These are phyloP conservation scores for Skeletonema tropicum DNA, from an alignment of 108 stramenopile species.

Conservation along the genomic window DNA sequence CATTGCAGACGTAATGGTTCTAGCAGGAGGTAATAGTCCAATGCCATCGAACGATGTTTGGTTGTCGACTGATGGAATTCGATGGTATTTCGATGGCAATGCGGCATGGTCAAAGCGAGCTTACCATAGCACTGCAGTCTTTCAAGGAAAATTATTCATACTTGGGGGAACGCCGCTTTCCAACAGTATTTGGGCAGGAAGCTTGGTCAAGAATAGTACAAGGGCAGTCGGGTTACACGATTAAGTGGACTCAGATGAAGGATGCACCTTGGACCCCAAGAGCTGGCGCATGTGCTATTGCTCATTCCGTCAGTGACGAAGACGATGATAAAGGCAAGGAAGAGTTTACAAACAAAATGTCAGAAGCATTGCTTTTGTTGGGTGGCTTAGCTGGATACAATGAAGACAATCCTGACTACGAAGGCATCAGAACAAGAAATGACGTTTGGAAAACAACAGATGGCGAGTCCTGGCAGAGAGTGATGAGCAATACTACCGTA, in stretches of 20 bases:
- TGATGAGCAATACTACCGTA: conserved; percentile 34
- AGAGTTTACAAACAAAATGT: neutral
- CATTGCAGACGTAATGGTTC: conserved; percentile 64
- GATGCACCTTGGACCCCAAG: conserved; percentile 46
- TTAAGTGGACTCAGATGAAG: conserved; percentile 31
- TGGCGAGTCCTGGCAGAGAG: conserved; percentile 55
- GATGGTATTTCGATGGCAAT: conserved; percentile 64
- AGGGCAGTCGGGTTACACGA: conserved; percentile 33
- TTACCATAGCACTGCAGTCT: conserved; percentile 65
- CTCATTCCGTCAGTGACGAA: conserved; percentile 12
- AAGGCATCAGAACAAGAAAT: conserved; percentile 58
- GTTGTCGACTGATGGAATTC: conserved; percentile 68
- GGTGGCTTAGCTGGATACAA: conserved; percentile 60
- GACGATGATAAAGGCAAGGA: neutral
- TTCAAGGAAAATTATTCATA: conserved; percentile 51
- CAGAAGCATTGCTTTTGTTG: conserved; percentile 33
- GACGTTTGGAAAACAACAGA: conserved; percentile 65
- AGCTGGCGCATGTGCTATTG: conserved; percentile 39
- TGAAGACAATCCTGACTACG: conserved; percentile 33
- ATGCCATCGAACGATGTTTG: conserved; percentile 76
- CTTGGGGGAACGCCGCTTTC: conserved; percentile 77
- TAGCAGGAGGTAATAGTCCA: conserved; percentile 71
- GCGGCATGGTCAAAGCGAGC: conserved; percentile 77
- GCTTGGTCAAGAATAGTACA: conserved; percentile 26
- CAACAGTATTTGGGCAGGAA: conserved; percentile 75